Evolutionary conservation across 2,329 filamentous ascomycete species (phyloP), one percentile per base, ranked within the genome.

Genomic region (Xylaria hypoxylon): DNA sequence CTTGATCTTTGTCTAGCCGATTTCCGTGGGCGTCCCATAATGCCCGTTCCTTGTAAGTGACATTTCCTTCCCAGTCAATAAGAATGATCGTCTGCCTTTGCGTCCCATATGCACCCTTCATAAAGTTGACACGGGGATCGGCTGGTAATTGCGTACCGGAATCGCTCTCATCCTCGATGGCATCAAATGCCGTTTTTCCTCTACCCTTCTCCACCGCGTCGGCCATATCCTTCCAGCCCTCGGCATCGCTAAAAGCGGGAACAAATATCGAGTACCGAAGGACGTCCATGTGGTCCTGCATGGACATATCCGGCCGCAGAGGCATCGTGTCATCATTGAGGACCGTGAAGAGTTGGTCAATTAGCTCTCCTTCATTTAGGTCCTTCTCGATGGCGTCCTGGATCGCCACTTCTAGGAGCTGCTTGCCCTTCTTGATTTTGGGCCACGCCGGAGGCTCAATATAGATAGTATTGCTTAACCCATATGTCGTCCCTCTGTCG

Each of bases 51-150:
- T 82, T 81, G 71, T 86, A 88, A 0, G 83, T 85, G 19, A 89
- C 86, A 40, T 87, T 87, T 2, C 88, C 88, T 2, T 89, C 82
- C 85, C 86, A 88, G 71, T 89, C 87, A 6, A 90, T 85, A 50
- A 90, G 77, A 15, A 90, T 77, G 15, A 90, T 79, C 0, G 88
- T 90, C 79, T 90, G 88, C 42, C 88, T 79, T 77, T 90, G 88
- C 5, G 88, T 90, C 3, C 88, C 88, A 71, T 90, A 90, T 69
- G 88, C 79, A 1, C 88, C 88, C 5, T 83, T 86, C 74, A 86
- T 84, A 70, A 87, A 88, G 1, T 77, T 81, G 62, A 69, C 75
- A 35, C 74, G 72, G 7, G 78, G 73, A 17, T 82, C 81, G 1
- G 82, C 81, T 28, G 78, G 77, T 59, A 71, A 74, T 59, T 78